These are phyloP conservation scores for Pseudocercospora crystallina DNA, from an alignment of 2,329 filamentous ascomycete genomes.

Conservation along the genomic window DNA sequence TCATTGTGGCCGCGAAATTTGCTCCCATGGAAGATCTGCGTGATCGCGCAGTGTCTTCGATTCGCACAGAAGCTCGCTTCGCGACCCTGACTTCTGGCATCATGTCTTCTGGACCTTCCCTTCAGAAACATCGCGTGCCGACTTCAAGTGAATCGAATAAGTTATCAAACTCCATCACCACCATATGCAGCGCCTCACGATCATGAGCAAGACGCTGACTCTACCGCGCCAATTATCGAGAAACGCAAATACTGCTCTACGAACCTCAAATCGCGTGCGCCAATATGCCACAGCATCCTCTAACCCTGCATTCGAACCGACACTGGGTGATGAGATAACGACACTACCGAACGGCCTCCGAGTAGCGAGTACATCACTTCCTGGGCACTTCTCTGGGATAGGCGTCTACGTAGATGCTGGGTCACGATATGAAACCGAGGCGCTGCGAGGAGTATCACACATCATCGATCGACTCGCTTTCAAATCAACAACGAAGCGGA, in stretches of 20 bases:
- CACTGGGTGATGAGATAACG: constrained; percentile 83
- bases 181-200: neutral
- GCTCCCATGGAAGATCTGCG: too few relatives aligned
- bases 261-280: constrained; percentile 14
- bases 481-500: constrained; percentile 74
- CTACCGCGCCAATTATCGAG: constrained; percentile 30
- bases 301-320: constrained; percentile 63
- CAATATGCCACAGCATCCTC: constrained; percentile 31
- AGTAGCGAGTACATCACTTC: constrained; percentile 90
- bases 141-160: too few relatives aligned
- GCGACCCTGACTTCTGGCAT: too few relatives aligned
- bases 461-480: constrained; percentile 95
- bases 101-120: too few relatives aligned
- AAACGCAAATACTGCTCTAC: constrained; percentile 17
- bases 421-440: constrained; percentile 86
- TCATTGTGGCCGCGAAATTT: too few relatives aligned
- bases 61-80: too few relatives aligned
- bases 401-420: constrained; percentile 95
- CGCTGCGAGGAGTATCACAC: constrained; percentile 85
- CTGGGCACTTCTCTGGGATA: constrained; percentile 90
- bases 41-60: too few relatives aligned
- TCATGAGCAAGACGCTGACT: constrained; percentile 33
- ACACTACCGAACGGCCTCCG: constrained; percentile 89
- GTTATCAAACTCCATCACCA: too few relatives aligned
- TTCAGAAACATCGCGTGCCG: too few relatives aligned